Evolutionary conservation across 1,139 yeast species (phyloP), one percentile per base, ranked within the genome.

Genomic region (Kodamaea fungicola): DNA sequence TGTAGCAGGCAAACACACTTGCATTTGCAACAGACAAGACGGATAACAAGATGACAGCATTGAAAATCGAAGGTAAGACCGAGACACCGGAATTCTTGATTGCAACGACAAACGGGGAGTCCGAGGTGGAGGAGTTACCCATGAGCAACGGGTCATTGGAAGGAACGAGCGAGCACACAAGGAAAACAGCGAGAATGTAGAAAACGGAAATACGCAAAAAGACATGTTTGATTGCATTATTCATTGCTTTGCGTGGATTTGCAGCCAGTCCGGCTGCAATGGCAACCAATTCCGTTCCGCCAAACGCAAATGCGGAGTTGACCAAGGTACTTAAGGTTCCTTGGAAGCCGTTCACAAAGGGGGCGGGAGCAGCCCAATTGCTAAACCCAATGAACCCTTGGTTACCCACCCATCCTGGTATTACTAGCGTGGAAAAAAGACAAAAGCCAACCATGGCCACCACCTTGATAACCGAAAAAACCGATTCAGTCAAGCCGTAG

Each of bases 11-110:
- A 43, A 55, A 62, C 9, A 62, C 67, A 21, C 62, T 50, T 1
- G 67, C 54, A 28, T 62, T 60, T 8, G 62, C 67, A 22, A 62
- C 67, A 4, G 67, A 61, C 24, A 63, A 49, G 24, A 61, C 61
- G 2, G 67, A 52, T 22, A 62, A 42, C 38, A 63, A 47, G 27
- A 62, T 62, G 10, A 61, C 62, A 3, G 50, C 67, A 40, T 63
- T 63, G 50, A 63, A 55, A 22, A 62, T 56, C 12, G 63, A 59
- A 7, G 67, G 68, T 32, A 63, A 51, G 0, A 54, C 58, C 35
- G 49, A 51, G 35, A 61, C 52, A 7, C 66, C 65, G n/a, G 64
- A 59, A 35, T 57, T 59, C 28, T 54, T 31, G 12, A 46, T 43
- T 24, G 46, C 47, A 28, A 46, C 36, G 9, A 46, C 50, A 32